Evolutionary conservation across 768 basidiomycete genomes (phyloP), one percentile per base, ranked within the genome.

Genomic region (Tricholoma furcatifolium): DNA sequence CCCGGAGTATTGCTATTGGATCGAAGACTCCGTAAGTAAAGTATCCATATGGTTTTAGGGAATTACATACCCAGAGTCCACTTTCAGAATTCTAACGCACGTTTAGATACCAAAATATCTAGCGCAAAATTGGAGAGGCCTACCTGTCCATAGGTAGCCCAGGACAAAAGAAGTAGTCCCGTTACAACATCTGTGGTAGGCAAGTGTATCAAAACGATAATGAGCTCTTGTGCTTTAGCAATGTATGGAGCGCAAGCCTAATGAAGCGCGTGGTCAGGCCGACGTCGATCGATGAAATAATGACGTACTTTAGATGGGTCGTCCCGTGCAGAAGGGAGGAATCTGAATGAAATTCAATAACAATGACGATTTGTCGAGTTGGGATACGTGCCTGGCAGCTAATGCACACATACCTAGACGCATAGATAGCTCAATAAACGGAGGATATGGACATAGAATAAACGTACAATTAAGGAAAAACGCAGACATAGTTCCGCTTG

Each of bases 401-500:
- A 58, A 38, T 35, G 57, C 57, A 7, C 57, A 58, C 31, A 58
- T 51, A 45, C 53, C 57, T 58, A 12, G 14, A 8, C 18, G 18
- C 7, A n/a, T 15, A 43, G 8, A 24, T 6, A 24, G 30, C 18
- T 40, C 10, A 30, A 10, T 11, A n/a, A 43, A 24, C 2, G 9
- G 6, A 42, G 20, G 27, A 51, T 2, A 12, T 6, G 17, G 31
- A 18, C 8, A 12, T 27, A 43, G 49, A 5, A 6, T 31, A 39
- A 34, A 51, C 57, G n/a, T 11, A 58, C 57, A 58, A n/a, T 58
- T 58, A 9, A 58, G 54, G 35, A 58, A 51, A n/a, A 58, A 55
- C 6, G 53, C 53, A 48, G 57, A 58, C 57, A 58, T 58, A 15
- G 57, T 58, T 20, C 53, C 53, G 21, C 46, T 51, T 46, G 51